A percentile compares a stretch with the other conserved stretches of the same genome.
phyloP scores from a whole-genome alignment of 2,329 filamentous ascomycete species.

The Karstenula rhodostoma region DNA sequence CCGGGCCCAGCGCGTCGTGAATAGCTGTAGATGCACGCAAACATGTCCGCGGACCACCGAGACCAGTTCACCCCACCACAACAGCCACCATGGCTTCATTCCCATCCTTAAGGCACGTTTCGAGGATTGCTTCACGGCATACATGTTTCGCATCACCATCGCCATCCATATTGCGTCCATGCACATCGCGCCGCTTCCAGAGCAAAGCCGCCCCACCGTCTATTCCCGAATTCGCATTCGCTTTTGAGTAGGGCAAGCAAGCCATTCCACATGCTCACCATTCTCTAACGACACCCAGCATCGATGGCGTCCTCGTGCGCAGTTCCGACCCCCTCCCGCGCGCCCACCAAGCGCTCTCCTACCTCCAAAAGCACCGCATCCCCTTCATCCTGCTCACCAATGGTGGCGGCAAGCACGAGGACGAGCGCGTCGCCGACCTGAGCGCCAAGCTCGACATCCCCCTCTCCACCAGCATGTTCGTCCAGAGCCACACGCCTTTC shows the following conservation, averaged over 20 bases:
- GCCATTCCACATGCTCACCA: conserved; percentile 16
- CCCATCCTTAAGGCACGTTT: neutral
- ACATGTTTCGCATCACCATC: conserved; percentile 6
- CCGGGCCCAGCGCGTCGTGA: neutral
- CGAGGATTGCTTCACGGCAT: conserved; percentile 4
- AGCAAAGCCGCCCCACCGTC: conserved; percentile 29
- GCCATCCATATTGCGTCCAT: conserved; percentile 11
- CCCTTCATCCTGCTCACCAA: conserved; percentile 97
- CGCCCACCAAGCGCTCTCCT: conserved; percentile 75
- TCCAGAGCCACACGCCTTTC: conserved; percentile 93
- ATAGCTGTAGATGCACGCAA: conserved; percentile 16
- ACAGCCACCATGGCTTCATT: conserved; percentile 9
- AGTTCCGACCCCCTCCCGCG: conserved; percentile 80
- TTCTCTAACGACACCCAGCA: conserved; percentile 60
- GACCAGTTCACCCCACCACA: neutral
- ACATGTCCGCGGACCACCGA: conserved; percentile 18
- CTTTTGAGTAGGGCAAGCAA: conserved; percentile 60
- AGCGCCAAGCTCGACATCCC: conserved; percentile 70
- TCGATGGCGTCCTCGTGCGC: conserved; percentile 94
- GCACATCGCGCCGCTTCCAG: conserved; percentile 35
- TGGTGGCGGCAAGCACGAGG: conserved; percentile 86
- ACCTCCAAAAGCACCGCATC: conserved; percentile 76
- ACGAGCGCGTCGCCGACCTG: conserved; percentile 74
- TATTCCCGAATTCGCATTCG: conserved; percentile 61
- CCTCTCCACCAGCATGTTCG: conserved; percentile 73